Evolutionary conservation across 257 asterid genomes (phyloP), one percentile per base, ranked within the genome.

Genomic region (Fraxinus anomala): DNA sequence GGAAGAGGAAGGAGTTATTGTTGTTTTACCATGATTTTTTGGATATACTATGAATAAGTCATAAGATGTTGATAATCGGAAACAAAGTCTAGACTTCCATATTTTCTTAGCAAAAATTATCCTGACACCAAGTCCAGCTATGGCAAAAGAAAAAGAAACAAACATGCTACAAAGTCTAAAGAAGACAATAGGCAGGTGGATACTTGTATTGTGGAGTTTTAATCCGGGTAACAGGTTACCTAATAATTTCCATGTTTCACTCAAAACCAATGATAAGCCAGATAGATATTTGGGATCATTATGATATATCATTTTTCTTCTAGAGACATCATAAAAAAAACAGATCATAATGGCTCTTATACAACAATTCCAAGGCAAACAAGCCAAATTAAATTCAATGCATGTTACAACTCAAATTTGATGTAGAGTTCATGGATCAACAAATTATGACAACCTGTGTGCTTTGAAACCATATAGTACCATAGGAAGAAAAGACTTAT

Each of bases 361-460:
- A 51, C 31, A 66, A 23, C 68, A 68, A 73, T 47, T 36, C 36
- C 26, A 66, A 30, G 59, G 59, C 59, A 47, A 47, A 47, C 23
- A 54, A 8, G 30, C 44, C 61, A 44, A 79, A 59, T 24, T 31
- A 73, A 67, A 26, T 26, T 7, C 73, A 79, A 17, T 47, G 54
- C 70, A 47, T 49, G 26, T 68, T 1, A 59, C 16, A 59, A 3
- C 19, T 63, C 34, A 63, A 26, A 63, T 2, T 3, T 5, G 51
- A 42, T 12, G 51, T 13, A 42, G 79, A 68, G 31, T 34, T 24
- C 75, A n/a, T 36, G 33, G 31, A 37, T 12, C 36, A 33, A 9
- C 33, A 71, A 31, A 74, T 47, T 33, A 70, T 19, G 73, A 44
- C 44, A 70, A 59, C n/a, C 54, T 23, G 68, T 61, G 68, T 61